Base-by-base conservation (phyloP, 345 rosid species). In the Diplotaxis tenuifolia region DNA sequence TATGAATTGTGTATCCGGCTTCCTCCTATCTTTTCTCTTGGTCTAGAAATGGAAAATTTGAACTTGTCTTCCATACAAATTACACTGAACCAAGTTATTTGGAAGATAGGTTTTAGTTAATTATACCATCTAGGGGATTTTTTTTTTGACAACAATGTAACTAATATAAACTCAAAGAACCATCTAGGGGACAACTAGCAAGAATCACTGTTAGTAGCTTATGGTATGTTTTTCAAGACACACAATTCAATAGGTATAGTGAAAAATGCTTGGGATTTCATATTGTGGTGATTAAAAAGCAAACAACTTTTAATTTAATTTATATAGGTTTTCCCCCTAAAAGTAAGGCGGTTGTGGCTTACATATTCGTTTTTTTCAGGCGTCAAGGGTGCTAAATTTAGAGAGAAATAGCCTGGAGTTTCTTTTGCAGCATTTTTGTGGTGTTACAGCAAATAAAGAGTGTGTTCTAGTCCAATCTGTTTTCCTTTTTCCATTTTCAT, bases 401-500 rank as follows among this genome's bases (percentile, higher is more conserved):
- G 96, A 92, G 78, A 90, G 98, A 79, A 84, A 88, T 78, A 95
- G 99, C 81, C 84, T 95, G 86, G 96, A 92, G 82, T 79, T 83
- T 78, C 92, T 95, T 79, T 80, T 95, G 81, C 86, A 83, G 34
- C 89, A 84, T 79, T 95, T 79, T 73, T 92, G 98, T 84, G 96
- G 85, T 76, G 83, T 95, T 69, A 78, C 86, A 69, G 97, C 99
- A 67, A 95, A 95, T 73, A 95, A 95, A 86, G 96, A 92, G 98
- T 95, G 76, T 61, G 92, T 65, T 38, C 29, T 72, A 52, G 32
- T 61, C 75, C 70, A 70, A 57, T 55, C 79, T 31, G 63, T 65
- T 71, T 55, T 6, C 38, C 28, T 47, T 28, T 10, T 10, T n/a
- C n/a, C 14, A 2, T 62, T 45, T 15, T 4, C 18, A 7, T 72